phyloP scores from a whole-genome alignment of 495 filamentous ascomycete species.

The Stereocaulon alpinum region DNA sequence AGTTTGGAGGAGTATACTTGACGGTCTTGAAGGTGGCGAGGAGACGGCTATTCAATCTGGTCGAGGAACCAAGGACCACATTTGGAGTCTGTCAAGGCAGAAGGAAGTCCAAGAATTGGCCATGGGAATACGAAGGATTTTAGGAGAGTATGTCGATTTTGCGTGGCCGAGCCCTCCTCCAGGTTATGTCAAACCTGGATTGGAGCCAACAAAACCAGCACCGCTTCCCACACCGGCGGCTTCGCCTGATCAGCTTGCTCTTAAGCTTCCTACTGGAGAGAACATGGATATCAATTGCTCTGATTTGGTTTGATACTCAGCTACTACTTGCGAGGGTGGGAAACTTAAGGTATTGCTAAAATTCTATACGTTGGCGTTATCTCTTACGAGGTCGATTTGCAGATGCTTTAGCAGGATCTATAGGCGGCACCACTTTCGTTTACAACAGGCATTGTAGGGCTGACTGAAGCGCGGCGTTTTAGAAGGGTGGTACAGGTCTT shows the following conservation, averaged over 20 bases:
- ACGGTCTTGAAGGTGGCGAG: constrained; percentile 46
- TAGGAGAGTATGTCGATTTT: constrained; percentile 64
- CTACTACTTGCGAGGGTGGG: background rate
- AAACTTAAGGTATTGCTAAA: background rate
- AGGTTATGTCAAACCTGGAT: constrained; percentile 48
- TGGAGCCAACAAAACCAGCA: constrained; percentile 7
- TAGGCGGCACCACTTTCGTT: too few relatives aligned
- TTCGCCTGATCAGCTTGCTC: constrained; percentile 16
- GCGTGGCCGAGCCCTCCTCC: constrained; percentile 56
- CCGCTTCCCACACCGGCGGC: constrained; percentile 20
- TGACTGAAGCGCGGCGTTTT: background rate
- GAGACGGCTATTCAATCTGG: constrained; percentile 32
- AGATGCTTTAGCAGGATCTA: too few relatives aligned
- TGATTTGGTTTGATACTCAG: background rate
- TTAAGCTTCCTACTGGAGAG: constrained; percentile 9
- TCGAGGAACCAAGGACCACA: constrained; percentile 37
- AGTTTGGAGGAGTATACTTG: constrained; percentile 68
- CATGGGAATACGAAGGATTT: constrained; percentile 49
- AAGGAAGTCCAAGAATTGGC: constrained; percentile 50
- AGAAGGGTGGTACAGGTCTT: background rate
- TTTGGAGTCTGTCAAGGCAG: constrained; percentile 50
- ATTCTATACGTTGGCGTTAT: background rate
- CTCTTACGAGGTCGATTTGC: too few relatives aligned
- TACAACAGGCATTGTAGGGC: too few relatives aligned
- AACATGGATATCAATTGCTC: constrained; percentile 10